Evolutionary conservation across 495 filamentous ascomycete species (phyloP), one percentile per base, ranked within the genome.

Genomic region (Lophiostoma macrostomum): DNA sequence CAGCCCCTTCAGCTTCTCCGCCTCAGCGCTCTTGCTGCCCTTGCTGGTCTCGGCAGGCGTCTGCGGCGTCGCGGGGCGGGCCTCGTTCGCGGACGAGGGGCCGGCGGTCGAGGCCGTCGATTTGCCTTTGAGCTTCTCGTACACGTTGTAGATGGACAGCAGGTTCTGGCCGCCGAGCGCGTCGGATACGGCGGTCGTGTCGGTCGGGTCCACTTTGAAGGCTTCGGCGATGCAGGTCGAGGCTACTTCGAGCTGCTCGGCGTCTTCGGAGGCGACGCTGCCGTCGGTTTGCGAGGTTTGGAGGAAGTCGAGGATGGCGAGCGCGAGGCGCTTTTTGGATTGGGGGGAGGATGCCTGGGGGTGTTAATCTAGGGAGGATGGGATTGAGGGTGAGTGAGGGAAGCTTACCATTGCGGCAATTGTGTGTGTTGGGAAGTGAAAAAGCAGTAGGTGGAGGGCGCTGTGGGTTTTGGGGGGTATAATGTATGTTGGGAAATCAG

Each of bases 261-360:
- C 77, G 67, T 98, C 93, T 40, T 97, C 94, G 60, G 83, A 65
- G 14, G 83, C 77, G 30, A 97, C 79, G 24, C 90, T 93, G 60
- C 91, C 91, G 62, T 98, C 93, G 52, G 81, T 90, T 56, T 88
- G 74, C 48, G 89, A 95, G 60, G 80, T 82, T 48, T 78, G 79
- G 24, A 98, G 84, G 77, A 96, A 98, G 73, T 96, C 89, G 74
- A 94, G 86, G 70, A 98, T 90, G 62, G 94, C 90, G 67, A 97
- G 87, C 64, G 93, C 94, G 51, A 98, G 83, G 72, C 91, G 88
- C 77, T 98, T 94, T 74, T 96, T 95, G 53, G 90, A 84, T 57
- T 50, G 50, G n/a, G 10, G 10, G 37, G 54, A 41, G 51, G 55
- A 55, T 56, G 55, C 35, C 1, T 7, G 6, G 42, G 41, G 5